Percentiles rank a stretch among this genome's conserved stretches.
phyloP scores from a whole-genome alignment of 352 stramenopile genomes.

The Phytophthora idaei region DNA sequence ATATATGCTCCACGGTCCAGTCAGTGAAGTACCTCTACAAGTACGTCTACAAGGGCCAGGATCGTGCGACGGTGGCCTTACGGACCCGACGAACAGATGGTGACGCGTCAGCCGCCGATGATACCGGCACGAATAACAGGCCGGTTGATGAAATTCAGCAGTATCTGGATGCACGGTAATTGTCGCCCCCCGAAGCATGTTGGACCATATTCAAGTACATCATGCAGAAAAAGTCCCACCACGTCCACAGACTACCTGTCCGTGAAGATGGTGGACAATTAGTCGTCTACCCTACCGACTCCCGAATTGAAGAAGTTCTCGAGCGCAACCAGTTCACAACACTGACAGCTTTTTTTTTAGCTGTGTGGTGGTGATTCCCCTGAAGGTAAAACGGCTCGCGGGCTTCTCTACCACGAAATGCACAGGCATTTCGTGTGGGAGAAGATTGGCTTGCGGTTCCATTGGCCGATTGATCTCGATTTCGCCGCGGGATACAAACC shows the following conservation, averaged over 20 bases:
- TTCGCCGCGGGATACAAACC: background rate
- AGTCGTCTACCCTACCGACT: background rate
- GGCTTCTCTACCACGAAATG: conserved; percentile 10
- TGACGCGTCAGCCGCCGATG: background rate
- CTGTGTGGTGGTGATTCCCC: background rate
- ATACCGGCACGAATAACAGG: background rate
- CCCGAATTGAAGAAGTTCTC: background rate
- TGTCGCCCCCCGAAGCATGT: conserved; percentile 5
- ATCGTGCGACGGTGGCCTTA: conserved; percentile 21
- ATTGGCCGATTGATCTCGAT: conserved; percentile 14
- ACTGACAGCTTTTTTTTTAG: background rate
- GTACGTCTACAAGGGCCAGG: conserved; percentile 63
- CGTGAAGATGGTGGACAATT: conserved; percentile 1
- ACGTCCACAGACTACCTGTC: background rate
- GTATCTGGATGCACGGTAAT: conserved; percentile 10
- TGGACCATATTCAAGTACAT: conserved; percentile 14
- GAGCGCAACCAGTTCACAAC: background rate
- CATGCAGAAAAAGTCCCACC: conserved; percentile 8
- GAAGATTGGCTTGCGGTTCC: too few relatives aligned
- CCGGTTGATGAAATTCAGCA: background rate
- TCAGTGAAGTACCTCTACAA: conserved; percentile 68
- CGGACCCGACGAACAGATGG: background rate
- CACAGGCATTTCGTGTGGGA: conserved; percentile 1
- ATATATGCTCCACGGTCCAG: conserved; percentile 42
- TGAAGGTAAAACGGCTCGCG: background rate